Evolutionary conservation across 345 rosid genomes (phyloP).

Genomic region (Hibiscus trionum): DNA sequence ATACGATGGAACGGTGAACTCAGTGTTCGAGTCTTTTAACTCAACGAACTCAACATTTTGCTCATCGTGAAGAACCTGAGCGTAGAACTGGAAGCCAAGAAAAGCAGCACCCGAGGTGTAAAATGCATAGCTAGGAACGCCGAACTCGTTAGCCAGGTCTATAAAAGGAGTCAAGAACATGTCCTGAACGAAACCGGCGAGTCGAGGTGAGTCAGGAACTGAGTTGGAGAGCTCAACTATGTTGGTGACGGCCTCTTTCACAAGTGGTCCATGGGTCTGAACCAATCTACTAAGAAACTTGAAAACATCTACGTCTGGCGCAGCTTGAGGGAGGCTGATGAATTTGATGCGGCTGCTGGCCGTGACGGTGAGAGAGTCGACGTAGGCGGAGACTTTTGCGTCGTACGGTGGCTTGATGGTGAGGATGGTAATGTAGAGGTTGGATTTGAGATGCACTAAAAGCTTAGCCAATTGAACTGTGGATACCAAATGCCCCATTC

Average conservation of each 20-base stretch:
- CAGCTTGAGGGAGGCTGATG: background rate
- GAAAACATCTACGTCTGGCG: background rate
- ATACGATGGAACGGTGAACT: background rate
- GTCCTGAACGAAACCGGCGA: background rate
- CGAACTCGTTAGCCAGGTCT: background rate
- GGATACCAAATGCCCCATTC: slow-evolving; percentile 37
- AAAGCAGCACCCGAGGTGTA: background rate
- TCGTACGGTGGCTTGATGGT: slow-evolving; percentile 12
- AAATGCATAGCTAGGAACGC: background rate
- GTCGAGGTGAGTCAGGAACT: background rate
- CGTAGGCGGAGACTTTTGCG: background rate
- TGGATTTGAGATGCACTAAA: slow-evolving; percentile 22
- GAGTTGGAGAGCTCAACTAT: background rate
- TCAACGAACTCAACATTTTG: background rate
- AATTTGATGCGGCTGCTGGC: background rate
- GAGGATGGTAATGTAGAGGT: slow-evolving; percentile 35
- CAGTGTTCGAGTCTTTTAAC: background rate
- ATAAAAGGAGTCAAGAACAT: background rate
- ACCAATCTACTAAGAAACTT: background rate
- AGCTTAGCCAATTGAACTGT: slow-evolving; percentile 32
- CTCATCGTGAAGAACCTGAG: background rate
- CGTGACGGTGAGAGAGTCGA: background rate
- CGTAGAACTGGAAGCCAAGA: background rate
- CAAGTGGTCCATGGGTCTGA: background rate
- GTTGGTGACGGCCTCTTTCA: background rate